Percentiles rank a stretch among this genome's conserved stretches.
Conservation (phyloP, 2,329 filamentous ascomycete genomes). For the Trichoderma sp. region DNA sequence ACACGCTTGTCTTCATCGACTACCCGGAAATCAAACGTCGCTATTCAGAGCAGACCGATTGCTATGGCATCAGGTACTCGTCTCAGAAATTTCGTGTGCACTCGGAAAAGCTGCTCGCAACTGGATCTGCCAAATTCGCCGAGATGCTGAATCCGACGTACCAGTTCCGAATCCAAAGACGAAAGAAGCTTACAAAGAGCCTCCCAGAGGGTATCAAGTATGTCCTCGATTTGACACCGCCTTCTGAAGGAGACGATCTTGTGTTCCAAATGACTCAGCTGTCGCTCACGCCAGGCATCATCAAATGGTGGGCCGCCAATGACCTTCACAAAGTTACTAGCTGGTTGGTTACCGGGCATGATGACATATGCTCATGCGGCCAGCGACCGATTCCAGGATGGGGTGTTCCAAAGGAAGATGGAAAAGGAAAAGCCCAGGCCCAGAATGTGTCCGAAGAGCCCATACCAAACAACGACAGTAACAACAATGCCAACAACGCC, state of each 20-base stretch:
- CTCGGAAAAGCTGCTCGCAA: slow-evolving; percentile 49
- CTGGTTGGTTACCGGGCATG: slow-evolving; percentile 43
- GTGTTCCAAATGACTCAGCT: slow-evolving; percentile 60
- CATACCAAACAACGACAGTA: slow-evolving; percentile 6
- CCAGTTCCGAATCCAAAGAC: slow-evolving; percentile 44
- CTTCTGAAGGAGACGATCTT: slow-evolving; percentile 62
- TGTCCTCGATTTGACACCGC: slow-evolving; percentile 65
- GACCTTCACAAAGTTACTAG: slow-evolving; percentile 38
- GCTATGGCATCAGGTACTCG: slow-evolving; percentile 39
- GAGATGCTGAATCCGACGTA: slow-evolving; percentile 46
- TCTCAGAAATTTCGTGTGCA: slow-evolving; percentile 47
- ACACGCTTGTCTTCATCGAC: slow-evolving; percentile 49
- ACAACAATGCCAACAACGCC: neutral
- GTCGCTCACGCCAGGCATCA: slow-evolving; percentile 57
- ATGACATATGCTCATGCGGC: slow-evolving; percentile 43
- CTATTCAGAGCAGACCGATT: slow-evolving; percentile 34
- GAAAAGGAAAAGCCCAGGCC: neutral
- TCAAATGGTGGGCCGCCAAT: slow-evolving; percentile 53
- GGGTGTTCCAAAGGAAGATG: neutral
- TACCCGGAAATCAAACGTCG: slow-evolving; percentile 35
- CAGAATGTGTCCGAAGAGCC: neutral
- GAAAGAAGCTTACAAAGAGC: slow-evolving; percentile 39
- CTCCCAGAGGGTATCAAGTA: slow-evolving; percentile 53
- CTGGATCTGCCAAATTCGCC: slow-evolving; percentile 51
- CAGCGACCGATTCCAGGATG: neutral